Evolutionary conservation across 306 rosid species (phyloP), one percentile per base, ranked within the genome.

Genomic region (Vachellia pachyceras): DNA sequence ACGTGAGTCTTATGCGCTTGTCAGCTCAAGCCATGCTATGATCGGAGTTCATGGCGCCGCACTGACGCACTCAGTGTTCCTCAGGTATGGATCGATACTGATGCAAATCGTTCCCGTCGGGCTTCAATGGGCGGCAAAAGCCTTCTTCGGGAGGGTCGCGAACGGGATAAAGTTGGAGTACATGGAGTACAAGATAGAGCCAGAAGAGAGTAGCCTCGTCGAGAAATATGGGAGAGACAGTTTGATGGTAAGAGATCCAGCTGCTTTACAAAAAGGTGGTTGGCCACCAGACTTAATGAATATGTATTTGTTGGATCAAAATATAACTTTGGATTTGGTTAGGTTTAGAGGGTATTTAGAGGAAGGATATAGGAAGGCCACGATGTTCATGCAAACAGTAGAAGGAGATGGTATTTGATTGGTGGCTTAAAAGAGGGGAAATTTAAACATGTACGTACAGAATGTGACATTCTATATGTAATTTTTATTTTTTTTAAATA

Each of bases 81-180:
- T 85, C 0, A 69, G 63, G 3, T 79, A 70, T 0, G 75, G 90
- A 0, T 35, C 82, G 6, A 83, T 85, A 49, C 39, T 85, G 2
- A 14, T 85, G 20, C 90, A 87, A 18, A 84, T 87, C 75, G 87
- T 85, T 37, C 87, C 90, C 2, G 57, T 87, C 3, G 88, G 87
- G 13, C 9, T 44, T 0, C 72, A 75, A 7, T 82, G 87, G 90
- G 87, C 44, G 1, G 71, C 88, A 2, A 13, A 46, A 25, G 85
- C 39, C 0, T 73, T 72, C 55, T 80, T 67, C 22, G 87, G 79
- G 66, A 76, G 36, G 7, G 46, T 76, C 13, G 90, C 77, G 0
- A 73, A 45, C 40, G 80, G 23, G 0, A 41, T 85, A 69, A 60
- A 69, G 23, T 63, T 82, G 33, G 80, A 80, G 50, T 87, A 87